Conservation (phyloP, 441 rosid genomes). For the Omphalea diandra region DNA sequence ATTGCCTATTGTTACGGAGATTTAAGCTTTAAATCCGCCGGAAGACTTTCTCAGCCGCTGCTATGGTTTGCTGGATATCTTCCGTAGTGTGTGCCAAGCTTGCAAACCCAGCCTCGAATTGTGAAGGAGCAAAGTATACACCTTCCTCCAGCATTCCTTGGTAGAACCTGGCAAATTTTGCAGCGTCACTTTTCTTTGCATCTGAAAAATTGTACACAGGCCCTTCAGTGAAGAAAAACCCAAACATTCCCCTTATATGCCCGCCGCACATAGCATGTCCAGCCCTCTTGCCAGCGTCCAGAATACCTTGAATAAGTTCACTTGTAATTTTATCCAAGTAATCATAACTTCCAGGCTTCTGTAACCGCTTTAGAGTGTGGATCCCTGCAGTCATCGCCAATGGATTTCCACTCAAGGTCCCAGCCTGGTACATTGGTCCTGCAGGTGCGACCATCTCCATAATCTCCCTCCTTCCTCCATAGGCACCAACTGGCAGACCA, state of each 20-base stretch:
- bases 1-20: not conserved
- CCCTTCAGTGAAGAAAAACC: slow-evolving; percentile 91
- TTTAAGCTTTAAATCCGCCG: slow-evolving; percentile 42
- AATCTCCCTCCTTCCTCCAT: slow-evolving; percentile 89
- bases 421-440: slow-evolving; percentile 98
- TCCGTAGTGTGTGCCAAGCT: slow-evolving; percentile 78
- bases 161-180: slow-evolving; percentile 70
- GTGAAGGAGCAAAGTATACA: slow-evolving; percentile 88
- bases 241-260: slow-evolving; percentile 78
- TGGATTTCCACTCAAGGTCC: slow-evolving; percentile 93
- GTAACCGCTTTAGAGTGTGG: slow-evolving; percentile 70
- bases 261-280: slow-evolving; percentile 91
- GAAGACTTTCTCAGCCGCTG: slow-evolving; percentile 76
- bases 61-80: slow-evolving; percentile 69
- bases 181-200: slow-evolving; percentile 74
- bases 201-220: slow-evolving; percentile 74
- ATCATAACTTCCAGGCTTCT: slow-evolving; percentile 74
- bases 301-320: slow-evolving; percentile 60
- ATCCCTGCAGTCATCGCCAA: slow-evolving; percentile 94
- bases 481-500: slow-evolving; percentile 95
- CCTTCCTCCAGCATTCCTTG: slow-evolving; percentile 90
- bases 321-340: slow-evolving; percentile 70
- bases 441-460: slow-evolving; percentile 98
- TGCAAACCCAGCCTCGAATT: slow-evolving; percentile 90
- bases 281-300: slow-evolving; percentile 77